Evolutionary conservation across 768 basidiomycete species (phyloP), one percentile per base, ranked within the genome.

Genomic region (Chalciporus pseudorubinellus): DNA sequence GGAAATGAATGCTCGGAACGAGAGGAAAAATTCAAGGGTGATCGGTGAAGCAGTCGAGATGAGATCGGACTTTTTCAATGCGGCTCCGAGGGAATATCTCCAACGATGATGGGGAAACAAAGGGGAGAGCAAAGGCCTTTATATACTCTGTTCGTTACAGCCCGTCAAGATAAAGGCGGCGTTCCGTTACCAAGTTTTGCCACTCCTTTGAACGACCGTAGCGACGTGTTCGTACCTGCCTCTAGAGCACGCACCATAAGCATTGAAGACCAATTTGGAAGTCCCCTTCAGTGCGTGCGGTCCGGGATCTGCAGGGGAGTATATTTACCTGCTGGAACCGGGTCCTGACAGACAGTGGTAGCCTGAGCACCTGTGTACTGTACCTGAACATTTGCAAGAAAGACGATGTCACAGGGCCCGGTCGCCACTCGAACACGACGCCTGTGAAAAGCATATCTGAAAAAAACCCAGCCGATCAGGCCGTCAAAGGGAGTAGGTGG

Each of bases 401-500:
- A 6, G 8, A 40, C 8, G 12, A 9, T 20, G 19, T 11, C n/a
- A n/a, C n/a, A n/a, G 21, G 10, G 12, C 19, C 2, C 4, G 20
- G 22, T 5, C 39, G 20, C 39, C 40, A 21, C 41, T 26, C 24
- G 13, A 4, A 31, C 10, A 26, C n/a, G 31, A 12, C n/a, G 13
- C 31, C 13, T 16, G 20, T 3, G 22, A 19, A 46, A 22, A 31
- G 33, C 7, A 31, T 31, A 22, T 21, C 34, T 16, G 45, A 36
- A 31, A 31, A n/a, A 6, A 29, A 45, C 31, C 44, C 22, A 44
- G 28, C 31, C 28, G n/a, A 31, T 10, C n/a, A 21, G n/a, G 45
- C 7, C 33, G 22, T 38, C 50, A 49, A 59, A 36, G 46, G 46
- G 36, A 49, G 44, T 11, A 26, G 12, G 26, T 12, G 44, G 47